phyloP scores from a whole-genome alignment of 1,139 yeast species.

The Eremothecium cymbalariae region DNA sequence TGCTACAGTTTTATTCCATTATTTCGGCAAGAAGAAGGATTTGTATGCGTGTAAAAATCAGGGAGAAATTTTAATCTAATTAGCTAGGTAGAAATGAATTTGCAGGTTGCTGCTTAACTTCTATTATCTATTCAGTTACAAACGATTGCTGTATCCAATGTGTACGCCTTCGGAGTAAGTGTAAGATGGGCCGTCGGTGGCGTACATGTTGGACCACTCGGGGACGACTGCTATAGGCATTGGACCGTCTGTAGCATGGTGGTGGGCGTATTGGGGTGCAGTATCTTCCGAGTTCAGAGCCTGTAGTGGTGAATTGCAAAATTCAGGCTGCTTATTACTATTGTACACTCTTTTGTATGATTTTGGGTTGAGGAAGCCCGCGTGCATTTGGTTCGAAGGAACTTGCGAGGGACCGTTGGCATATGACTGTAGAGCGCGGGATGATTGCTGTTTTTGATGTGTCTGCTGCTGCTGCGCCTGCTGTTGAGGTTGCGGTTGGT shows the following conservation, averaged over 20 bases:
- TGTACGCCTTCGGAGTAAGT: not conserved
- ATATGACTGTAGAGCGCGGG: too few species aligned
- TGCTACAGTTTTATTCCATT: too few species aligned
- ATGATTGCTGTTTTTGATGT: not conserved
- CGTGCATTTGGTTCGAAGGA: conserved; percentile 1
- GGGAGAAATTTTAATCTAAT: too few species aligned
- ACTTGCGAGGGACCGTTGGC: not conserved
- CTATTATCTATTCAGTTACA: too few species aligned
- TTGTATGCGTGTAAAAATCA: too few species aligned
- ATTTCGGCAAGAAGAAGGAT: too few species aligned
- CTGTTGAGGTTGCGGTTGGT: too few species aligned
- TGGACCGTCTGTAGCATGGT: conserved; percentile 1
- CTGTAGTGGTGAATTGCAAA: not conserved
- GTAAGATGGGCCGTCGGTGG: not conserved
- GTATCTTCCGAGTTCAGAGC: not conserved
- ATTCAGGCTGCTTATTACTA: too few species aligned
- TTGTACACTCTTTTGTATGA: not conserved
- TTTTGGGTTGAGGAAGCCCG: not conserved
- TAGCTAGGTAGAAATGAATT: too few species aligned
- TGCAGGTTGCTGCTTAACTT: too few species aligned
- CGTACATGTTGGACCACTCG: not conserved
- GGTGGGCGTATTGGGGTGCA: not conserved
- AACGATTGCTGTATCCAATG: conserved; percentile 2
- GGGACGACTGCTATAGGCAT: not conserved
- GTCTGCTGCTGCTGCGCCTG: too few species aligned